Base-by-base conservation (phyloP, 108 stramenopile genomes). In the Chaetoceros muelleri region DNA sequence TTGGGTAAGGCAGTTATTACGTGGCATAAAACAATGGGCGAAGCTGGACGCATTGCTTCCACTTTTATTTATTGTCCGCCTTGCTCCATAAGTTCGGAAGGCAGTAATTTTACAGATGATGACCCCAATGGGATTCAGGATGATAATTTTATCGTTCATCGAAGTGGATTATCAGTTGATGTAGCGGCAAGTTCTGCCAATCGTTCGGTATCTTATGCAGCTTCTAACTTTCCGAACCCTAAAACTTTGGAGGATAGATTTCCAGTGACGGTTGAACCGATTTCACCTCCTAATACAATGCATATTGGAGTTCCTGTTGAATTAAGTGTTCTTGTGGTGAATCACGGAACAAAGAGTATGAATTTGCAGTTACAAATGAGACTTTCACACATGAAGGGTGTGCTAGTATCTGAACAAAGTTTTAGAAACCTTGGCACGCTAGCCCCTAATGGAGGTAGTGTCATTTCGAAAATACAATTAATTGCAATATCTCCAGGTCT, bases 241-340 rank as follows among this genome's bases (percentile, higher is more conserved):
- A 50, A 49, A 30, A 54, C 62, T 30, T 57, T 83, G 28, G 81
- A 82, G 45, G 65, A 69, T 50, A 20, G 63, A n/a, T 66, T 78
- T 30, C 84, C 90, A 1, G 72, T 91, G 28, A 91, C 85, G 2
- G 90, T 87, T 1, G 84, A 87, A 65, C 85, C 90, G 16, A 73
- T 91, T 30, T 67, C 84, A 70, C 90, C 90, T 40, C 85, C 85
- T 17, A 52, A 65, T 3, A 58, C 28, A 22, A 69, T 87, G 71
- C 50, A 53, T 46, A 18, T 85, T 5, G 71, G 73, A 1, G 57
- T 55, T 28, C 77, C 85, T 10, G 48, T 62, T 31, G 61, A 69
- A 22, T 53, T 91, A 7, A 18, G 78, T 23, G 67, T 91, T 34
- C 64, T 87, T 24, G 62, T 91, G 48, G 83, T 85, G 21, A 91